Conservation (phyloP, 2,329 filamentous ascomycete genomes). For the Rhynchosporium agropyri region DNA sequence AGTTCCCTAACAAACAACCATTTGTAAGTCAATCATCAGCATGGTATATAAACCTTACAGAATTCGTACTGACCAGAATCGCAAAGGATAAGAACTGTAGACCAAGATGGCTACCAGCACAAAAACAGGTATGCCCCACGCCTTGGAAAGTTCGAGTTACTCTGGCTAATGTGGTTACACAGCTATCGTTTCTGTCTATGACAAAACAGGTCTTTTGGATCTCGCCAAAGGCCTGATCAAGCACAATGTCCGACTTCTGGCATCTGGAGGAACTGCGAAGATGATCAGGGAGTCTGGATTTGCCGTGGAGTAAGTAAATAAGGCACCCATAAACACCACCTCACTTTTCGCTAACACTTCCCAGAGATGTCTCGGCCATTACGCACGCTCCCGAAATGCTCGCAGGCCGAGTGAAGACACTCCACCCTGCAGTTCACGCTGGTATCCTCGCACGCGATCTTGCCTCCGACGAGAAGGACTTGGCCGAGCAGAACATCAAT, state of each 20-base stretch:
- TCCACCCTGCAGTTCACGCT: slow-evolving; percentile 80
- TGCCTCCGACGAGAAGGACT: slow-evolving; percentile 93
- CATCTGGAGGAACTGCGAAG: slow-evolving; percentile 91
- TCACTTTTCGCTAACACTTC: neutral
- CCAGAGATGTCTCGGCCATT: slow-evolving; percentile 93
- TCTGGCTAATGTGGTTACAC: neutral
- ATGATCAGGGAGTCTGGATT: slow-evolving; percentile 97
- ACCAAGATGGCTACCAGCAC: slow-evolving; percentile 31
- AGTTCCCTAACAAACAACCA: neutral
- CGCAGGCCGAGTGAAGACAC: slow-evolving; percentile 87
- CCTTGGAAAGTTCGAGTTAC: neutral
- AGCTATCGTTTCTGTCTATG: slow-evolving; percentile 96
- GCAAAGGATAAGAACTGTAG: neutral
- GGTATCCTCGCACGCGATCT: slow-evolving; percentile 93
- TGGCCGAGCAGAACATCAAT: slow-evolving; percentile 90
- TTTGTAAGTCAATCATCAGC: neutral
- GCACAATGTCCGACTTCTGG: slow-evolving; percentile 88
- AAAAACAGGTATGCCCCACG: slow-evolving; percentile 34
- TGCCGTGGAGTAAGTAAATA: slow-evolving; percentile 76
- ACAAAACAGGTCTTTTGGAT: slow-evolving; percentile 95
- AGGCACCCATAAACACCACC: neutral
- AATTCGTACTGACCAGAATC: neutral
- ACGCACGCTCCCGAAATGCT: slow-evolving; percentile 98
- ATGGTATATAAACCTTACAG: neutral
- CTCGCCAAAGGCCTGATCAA: slow-evolving; percentile 87